Percentiles rank a stretch among this genome's conserved stretches.
Conservation (phyloP, 345 rosid species). For the Acer saccharum region DNA sequence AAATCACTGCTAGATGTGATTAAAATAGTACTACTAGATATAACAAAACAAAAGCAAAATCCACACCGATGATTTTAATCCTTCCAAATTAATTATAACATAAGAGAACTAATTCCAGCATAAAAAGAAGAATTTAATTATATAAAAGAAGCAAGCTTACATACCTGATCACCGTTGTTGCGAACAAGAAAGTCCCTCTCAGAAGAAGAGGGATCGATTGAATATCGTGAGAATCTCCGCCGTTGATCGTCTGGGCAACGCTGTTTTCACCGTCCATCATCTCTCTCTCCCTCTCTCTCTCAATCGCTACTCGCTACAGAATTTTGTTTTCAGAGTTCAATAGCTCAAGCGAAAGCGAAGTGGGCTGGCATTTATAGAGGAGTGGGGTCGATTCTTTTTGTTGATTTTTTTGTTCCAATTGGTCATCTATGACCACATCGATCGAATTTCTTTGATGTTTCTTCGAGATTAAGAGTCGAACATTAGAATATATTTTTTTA, state of each 20-base stretch:
- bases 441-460: neutral
- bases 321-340: neutral
- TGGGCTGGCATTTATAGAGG: neutral
- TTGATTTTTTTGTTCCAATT: neutral
- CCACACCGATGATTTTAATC: neutral
- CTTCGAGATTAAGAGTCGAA: neutral
- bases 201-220: slow-evolving; percentile 46
- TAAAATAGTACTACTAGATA: too few relatives aligned
- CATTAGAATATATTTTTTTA: neutral
- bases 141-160: neutral
- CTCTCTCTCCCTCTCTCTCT: neutral
- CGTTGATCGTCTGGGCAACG: slow-evolving; percentile 20
- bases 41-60: too few relatives aligned
- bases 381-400: neutral
- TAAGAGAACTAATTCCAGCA: too few relatives aligned
- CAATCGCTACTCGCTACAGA: neutral
- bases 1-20: too few relatives aligned
- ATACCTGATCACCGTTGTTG: slow-evolving; percentile 60
- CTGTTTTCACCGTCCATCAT: slow-evolving; percentile 26
- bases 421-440: neutral
- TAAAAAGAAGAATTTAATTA: neutral
- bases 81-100: too few relatives aligned
- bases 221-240: slow-evolving; percentile 40
- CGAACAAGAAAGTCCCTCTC: slow-evolving; percentile 67
- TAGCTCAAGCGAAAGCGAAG: neutral